These are phyloP conservation scores for Aspergillus egyptiacus DNA, from an alignment of 495 filamentous ascomycete species.

Conservation along the genomic window DNA sequence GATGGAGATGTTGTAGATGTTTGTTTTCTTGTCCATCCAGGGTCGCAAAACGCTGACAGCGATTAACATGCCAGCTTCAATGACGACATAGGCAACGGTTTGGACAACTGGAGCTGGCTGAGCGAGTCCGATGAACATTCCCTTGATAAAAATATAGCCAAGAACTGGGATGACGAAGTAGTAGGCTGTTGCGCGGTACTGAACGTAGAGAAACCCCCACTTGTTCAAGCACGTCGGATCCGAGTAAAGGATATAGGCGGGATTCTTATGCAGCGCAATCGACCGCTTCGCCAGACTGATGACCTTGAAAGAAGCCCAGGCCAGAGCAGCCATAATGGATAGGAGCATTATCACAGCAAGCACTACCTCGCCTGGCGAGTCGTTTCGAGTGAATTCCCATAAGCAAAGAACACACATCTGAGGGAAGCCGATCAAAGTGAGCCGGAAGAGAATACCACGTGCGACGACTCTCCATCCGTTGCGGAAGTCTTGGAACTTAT, in stretches of 20 bases:
- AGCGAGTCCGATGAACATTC: conserved; percentile 82
- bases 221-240: conserved; percentile 90
- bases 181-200: conserved; percentile 94
- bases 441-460: conserved; percentile 87
- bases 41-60: conserved; percentile 74
- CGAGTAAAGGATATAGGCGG: conserved; percentile 95
- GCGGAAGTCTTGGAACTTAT: conserved; percentile 91
- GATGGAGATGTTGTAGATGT: conserved; percentile 94
- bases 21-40: conserved; percentile 99
- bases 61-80: conserved; percentile 79
- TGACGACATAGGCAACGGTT: conserved; percentile 76
- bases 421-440: conserved; percentile 87
- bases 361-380: conserved; percentile 83
- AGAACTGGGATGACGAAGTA: conserved; percentile 90
- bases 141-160: conserved; percentile 74
- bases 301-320: conserved; percentile 85
- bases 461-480: conserved; percentile 82
- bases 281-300: conserved; percentile 83
- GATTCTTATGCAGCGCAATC: conserved; percentile 88
- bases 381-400: conserved; percentile 85
- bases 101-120: conserved; percentile 71
- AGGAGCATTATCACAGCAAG: conserved; percentile 87
- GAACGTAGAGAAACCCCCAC: conserved; percentile 98
- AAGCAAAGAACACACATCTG: conserved; percentile 88
- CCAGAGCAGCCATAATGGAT: conserved; percentile 71